Evolutionary conservation across 768 basidiomycete species (phyloP).

Genomic region (Pleurotus cornucopiae): DNA sequence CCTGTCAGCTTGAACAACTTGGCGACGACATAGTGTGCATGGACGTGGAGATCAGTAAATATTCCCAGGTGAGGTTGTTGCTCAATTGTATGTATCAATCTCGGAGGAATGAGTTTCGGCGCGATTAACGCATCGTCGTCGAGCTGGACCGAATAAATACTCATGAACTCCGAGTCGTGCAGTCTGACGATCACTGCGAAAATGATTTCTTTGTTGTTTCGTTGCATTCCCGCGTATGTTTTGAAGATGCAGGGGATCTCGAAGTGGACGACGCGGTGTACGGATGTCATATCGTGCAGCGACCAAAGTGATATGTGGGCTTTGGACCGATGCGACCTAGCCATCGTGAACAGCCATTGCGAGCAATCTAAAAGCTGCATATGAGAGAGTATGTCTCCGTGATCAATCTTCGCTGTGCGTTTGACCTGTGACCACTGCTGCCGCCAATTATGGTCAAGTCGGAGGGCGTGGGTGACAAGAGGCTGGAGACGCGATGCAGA

Average conservation of each 20-base stretch:
- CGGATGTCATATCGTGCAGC: slow-evolving; percentile 21
- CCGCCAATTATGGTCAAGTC: slow-evolving; percentile 49
- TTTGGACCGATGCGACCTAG: slow-evolving; percentile 18
- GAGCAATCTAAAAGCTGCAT: slow-evolving; percentile 43
- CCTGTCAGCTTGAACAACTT: slow-evolving; percentile 16
- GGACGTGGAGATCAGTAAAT: slow-evolving; percentile 21
- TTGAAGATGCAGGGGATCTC: slow-evolving; percentile 17
- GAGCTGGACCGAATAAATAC: slow-evolving; percentile 19
- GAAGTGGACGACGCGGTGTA: slow-evolving; percentile 8
- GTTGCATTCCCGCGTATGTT: slow-evolving; percentile 29
- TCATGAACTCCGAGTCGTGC: slow-evolving; percentile 10
- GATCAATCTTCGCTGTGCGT: slow-evolving; percentile 30
- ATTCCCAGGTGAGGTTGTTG: slow-evolving; percentile 13
- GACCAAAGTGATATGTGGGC: slow-evolving; percentile 44
- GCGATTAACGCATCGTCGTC: slow-evolving; percentile 10
- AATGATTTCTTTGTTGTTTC: slow-evolving; percentile 15
- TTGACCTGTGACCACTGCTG: slow-evolving; percentile 29
- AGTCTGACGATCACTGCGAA: slow-evolving; percentile 12
- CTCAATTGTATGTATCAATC: slow-evolving; percentile 12
- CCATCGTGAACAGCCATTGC: slow-evolving; percentile 43
- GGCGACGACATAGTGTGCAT: slow-evolving; percentile 23
- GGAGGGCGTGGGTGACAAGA: slow-evolving; percentile 38
- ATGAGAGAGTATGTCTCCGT: slow-evolving; percentile 35
- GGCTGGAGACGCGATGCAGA: slow-evolving; percentile 36
- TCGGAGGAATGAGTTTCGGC: slow-evolving; percentile 5